Base-by-base conservation (phyloP, 1,284 basidiomycete genomes). In the Rhodofomes roseus region DNA sequence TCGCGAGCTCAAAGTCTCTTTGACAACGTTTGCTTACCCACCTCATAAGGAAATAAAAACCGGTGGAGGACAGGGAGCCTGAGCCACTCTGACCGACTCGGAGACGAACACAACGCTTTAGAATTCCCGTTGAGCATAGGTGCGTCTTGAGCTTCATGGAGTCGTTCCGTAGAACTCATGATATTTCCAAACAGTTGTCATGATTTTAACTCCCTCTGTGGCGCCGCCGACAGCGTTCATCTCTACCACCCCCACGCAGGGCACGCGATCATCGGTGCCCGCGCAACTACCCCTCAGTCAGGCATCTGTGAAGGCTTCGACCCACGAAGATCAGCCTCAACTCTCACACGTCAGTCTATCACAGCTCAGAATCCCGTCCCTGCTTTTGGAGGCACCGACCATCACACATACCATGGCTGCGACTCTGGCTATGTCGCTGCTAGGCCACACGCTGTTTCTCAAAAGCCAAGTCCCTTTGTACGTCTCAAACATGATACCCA, bases 381-480 rank as follows among this genome's bases (percentile, higher is more conserved):
- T 88, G 20, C 66, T 69, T 34, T 74, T 90, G 31, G 79, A 86
- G 48, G 66, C 77, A 1, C 79, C 83, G 14, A 62, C 65, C 1
- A 79, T 90, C 29, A 79, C 80, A 22, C 81, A 83, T 56, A 74
- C 73, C 4, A 78, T 88, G 70, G 88, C 89, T 4, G 81, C 84
- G 4, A 79, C 78, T 22, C 78, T 91, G 2, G 82, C 87, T 4
- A 75, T 77, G 16, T 82, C 80, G 60, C 70, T 90, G 18, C 73
- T 92, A 0, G 82, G 82, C 0, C 87, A 91, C 66, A 77, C 89
- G 0, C 70, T 92, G 18, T 92, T 88, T 68, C 74, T 90, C 55
- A 92, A 92, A 69, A 85, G 80, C 61, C 89, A 92, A 65, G 76
- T 90, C 0, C 90, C 89, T 2, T 83, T 92, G 89, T 91, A 65